phyloP scores from a whole-genome alignment of 352 stramenopile species.

The Phytophthora chlamydospora region DNA sequence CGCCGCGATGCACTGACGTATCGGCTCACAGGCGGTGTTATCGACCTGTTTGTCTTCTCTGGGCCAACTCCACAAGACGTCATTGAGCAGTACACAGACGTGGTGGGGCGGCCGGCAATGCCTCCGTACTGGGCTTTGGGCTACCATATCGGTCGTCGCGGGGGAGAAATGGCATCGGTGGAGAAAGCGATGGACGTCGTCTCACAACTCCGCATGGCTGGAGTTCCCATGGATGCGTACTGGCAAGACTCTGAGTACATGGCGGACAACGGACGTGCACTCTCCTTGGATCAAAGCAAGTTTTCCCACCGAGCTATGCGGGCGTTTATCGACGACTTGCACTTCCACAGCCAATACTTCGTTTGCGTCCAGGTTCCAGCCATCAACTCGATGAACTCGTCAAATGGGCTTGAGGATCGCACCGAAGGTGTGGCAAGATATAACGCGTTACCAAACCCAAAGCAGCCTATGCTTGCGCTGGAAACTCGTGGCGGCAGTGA shows the following conservation, averaged over 20 bases:
- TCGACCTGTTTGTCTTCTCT: constrained; percentile 84
- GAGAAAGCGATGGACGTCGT: constrained; percentile 35
- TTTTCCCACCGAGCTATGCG: constrained; percentile 52
- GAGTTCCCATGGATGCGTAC: constrained; percentile 77
- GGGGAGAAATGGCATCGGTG: constrained; percentile 22
- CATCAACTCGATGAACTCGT: constrained; percentile 40
- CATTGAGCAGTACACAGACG: constrained; percentile 69
- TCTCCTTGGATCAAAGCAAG: constrained; percentile 66
- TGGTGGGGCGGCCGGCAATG: constrained; percentile 80
- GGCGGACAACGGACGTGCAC: constrained; percentile 35
- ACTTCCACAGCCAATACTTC: constrained; percentile 84
- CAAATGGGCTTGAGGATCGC: background rate
- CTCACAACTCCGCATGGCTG: constrained; percentile 42
- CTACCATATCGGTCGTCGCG: constrained; percentile 74
- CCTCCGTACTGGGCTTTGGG: constrained; percentile 88
- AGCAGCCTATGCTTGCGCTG: constrained; percentile 2
- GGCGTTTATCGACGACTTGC: constrained; percentile 76
- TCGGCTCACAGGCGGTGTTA: constrained; percentile 74
- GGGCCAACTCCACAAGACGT: constrained; percentile 65
- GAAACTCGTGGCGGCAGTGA: background rate
- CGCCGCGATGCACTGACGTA: constrained; percentile 74
- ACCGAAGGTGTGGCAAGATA: constrained; percentile 14
- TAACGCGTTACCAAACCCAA: background rate
- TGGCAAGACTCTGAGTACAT: constrained; percentile 80
- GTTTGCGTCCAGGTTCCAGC: constrained; percentile 73